These are phyloP conservation scores for Apostasia ramifera DNA, from an alignment of 106 monocot species.

Conservation along the genomic window DNA sequence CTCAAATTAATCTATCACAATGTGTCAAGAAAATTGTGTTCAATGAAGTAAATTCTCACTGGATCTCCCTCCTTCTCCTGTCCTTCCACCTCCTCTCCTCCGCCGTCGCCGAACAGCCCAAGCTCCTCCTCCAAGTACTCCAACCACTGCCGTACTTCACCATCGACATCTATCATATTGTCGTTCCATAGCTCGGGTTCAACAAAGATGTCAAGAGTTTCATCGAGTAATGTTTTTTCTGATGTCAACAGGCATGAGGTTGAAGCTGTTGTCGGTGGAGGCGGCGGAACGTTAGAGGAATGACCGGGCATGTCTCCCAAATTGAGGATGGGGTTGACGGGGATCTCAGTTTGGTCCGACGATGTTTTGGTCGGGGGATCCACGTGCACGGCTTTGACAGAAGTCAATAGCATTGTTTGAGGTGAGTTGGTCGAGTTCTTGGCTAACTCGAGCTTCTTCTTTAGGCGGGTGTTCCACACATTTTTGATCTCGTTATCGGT, in stretches of 20 bases:
- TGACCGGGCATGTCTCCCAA: no score
- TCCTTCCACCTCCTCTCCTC: neutral
- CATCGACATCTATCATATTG: no score
- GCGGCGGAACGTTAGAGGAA: neutral
- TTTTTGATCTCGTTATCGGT: constrained; percentile 89
- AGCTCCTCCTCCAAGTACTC: constrained; percentile 50
- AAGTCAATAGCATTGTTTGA: no score
- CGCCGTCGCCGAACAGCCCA: constrained; percentile 17
- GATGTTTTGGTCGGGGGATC: neutral
- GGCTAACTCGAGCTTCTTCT: constrained; percentile 38
- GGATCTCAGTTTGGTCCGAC: neutral
- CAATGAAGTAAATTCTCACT: no score
- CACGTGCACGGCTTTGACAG: neutral
- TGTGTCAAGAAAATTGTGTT: no score
- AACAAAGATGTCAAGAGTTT: constrained; percentile 24
- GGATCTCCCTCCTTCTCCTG: neutral
- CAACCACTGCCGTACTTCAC: constrained; percentile 20
- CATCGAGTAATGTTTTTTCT: neutral
- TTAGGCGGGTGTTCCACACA: constrained; percentile 76
- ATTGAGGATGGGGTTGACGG: no score
- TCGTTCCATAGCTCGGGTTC: constrained; percentile 28
- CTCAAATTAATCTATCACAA: no score
- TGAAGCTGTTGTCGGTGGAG: neutral
- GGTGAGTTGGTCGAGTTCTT: neutral
- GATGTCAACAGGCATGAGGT: neutral